A percentile compares a stretch with the other conserved stretches of the same genome.
phyloP scores from a whole-genome alignment of 495 filamentous ascomycete species.

The Aspergillus olivimuriae region DNA sequence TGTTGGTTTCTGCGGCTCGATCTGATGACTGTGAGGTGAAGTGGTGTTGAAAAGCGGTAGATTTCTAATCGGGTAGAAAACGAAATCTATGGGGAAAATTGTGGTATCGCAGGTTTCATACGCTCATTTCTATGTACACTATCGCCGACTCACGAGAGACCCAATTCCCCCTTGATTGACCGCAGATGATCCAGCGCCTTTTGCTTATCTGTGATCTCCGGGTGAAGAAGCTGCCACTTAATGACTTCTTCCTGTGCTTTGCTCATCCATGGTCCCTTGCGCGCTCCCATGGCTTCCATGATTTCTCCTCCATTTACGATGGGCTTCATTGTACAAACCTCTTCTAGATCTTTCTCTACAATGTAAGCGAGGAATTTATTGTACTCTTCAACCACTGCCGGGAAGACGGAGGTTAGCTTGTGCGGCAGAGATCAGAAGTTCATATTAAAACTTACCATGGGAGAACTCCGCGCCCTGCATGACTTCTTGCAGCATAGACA shows the following conservation, averaged over 20 bases:
- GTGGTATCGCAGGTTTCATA: no score
- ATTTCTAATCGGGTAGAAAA: no score
- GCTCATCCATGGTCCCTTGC: slow-evolving; percentile 73
- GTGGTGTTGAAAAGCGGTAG: no score
- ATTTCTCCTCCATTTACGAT: slow-evolving; percentile 63
- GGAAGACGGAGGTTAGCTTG: slow-evolving; percentile 12
- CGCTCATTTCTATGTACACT: neutral
- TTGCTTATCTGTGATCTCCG: slow-evolving; percentile 51
- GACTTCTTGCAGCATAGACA: slow-evolving; percentile 62
- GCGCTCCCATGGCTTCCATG: slow-evolving; percentile 49
- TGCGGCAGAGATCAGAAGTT: neutral
- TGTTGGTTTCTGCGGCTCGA: no score
- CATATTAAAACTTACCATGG: slow-evolving; percentile 21
- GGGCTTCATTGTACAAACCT: slow-evolving; percentile 45
- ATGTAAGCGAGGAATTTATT: slow-evolving; percentile 40
- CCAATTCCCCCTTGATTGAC: slow-evolving; percentile 48
- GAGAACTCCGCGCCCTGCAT: slow-evolving; percentile 31
- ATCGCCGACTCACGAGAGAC: slow-evolving; percentile 2
- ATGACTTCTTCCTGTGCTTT: slow-evolving; percentile 64
- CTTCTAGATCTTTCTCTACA: slow-evolving; percentile 32
- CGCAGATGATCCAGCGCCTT: slow-evolving; percentile 61
- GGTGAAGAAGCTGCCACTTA: slow-evolving; percentile 82
- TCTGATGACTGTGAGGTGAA: no score
- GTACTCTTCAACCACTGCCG: slow-evolving; percentile 35
- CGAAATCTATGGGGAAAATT: no score